Base-by-base conservation (phyloP, 768 basidiomycete species). In the Lentinula detonsa region DNA sequence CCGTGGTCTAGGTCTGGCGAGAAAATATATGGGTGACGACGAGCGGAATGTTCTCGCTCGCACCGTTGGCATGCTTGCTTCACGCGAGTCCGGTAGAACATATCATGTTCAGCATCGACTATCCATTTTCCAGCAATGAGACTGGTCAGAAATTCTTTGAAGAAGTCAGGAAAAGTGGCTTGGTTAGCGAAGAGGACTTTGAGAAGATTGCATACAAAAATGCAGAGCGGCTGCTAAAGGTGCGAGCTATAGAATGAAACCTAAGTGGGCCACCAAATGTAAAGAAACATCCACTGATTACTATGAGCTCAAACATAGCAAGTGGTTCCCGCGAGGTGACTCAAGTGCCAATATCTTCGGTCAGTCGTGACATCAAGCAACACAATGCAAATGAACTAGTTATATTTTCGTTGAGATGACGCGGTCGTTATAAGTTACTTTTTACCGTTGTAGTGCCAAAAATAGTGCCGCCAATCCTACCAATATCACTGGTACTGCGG, bases 1-100 rank as follows among this genome's bases (percentile, higher is more conserved):
- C 33, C 33, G 7, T 21, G 7, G 9, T 15, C 4, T 56, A 56
- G 55, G 55, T 56, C 8, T 56, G 55, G 55, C 55, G 40, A n/a
- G 55, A 56, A 42, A 56, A 56, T 23, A 56, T 56, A 28, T 56
- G 55, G 40, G 55, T 56, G 18, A 56, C 55, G 2, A 56, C 55
- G 23, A 56, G 55, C 23, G 55, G 55, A 40, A 56, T 56, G 55
- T 56, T 56, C 15, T 42, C 55, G 21, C 40, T 56, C 15, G 42
- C 55, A 6, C 55, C 55, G 11, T 28, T 56, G 13, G 55, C 55
- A 9, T 56, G 55, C 28, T 56, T 56, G 55, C 55, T 56, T 8
- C 13, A 40, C 2, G 33, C 40, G 23, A 39, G 37, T 13, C 55
- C 55, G 6, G 55, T 33, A 5, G 37, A 56, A 13, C 55, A 56